These are phyloP conservation scores for Triticum turgidum DNA, from an alignment of 176 grass and related monocot genomes.

Conservation along the genomic window DNA sequence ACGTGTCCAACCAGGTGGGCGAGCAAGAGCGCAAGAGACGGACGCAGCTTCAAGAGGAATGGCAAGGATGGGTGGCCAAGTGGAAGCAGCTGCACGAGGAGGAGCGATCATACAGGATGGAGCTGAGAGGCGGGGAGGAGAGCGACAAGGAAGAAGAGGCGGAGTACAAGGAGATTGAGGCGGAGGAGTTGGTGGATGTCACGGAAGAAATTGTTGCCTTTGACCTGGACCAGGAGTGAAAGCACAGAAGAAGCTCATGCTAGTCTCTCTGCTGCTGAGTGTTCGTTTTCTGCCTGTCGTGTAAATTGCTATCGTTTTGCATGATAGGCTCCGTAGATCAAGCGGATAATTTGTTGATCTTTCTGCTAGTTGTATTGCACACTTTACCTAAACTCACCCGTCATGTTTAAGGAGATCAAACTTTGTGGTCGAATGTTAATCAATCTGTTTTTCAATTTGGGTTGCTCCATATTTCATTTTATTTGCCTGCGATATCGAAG, in stretches of 20 bases:
- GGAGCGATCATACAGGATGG: slow-evolving; percentile 39
- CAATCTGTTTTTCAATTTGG: neutral
- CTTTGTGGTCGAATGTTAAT: slow-evolving; percentile 32
- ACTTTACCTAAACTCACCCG: neutral
- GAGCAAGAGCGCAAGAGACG: slow-evolving; percentile 69
- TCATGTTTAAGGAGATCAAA: slow-evolving; percentile 27
- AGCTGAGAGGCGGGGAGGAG: slow-evolving; percentile 64
- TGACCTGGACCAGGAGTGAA: slow-evolving; percentile 61
- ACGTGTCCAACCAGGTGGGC: slow-evolving; percentile 50
- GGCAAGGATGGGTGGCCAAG: slow-evolving; percentile 65
- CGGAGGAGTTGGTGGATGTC: slow-evolving; percentile 67
- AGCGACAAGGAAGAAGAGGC: slow-evolving; percentile 83
- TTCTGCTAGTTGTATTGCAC: neutral
- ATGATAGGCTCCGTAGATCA: neutral
- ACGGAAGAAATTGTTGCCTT: slow-evolving; percentile 58
- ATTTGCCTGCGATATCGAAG: no score
- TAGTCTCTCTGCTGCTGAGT: neutral
- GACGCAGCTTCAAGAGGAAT: slow-evolving; percentile 68
- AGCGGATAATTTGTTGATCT: slow-evolving; percentile 24
- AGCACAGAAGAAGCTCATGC: neutral
- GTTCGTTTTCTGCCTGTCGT: neutral
- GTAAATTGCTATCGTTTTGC: neutral
- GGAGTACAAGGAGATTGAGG: slow-evolving; percentile 85
- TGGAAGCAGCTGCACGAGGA: slow-evolving; percentile 85
- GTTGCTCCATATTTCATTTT: neutral